phyloP scores from a whole-genome alignment of 2,329 filamentous ascomycete genomes.

The Onygenales sp. region DNA sequence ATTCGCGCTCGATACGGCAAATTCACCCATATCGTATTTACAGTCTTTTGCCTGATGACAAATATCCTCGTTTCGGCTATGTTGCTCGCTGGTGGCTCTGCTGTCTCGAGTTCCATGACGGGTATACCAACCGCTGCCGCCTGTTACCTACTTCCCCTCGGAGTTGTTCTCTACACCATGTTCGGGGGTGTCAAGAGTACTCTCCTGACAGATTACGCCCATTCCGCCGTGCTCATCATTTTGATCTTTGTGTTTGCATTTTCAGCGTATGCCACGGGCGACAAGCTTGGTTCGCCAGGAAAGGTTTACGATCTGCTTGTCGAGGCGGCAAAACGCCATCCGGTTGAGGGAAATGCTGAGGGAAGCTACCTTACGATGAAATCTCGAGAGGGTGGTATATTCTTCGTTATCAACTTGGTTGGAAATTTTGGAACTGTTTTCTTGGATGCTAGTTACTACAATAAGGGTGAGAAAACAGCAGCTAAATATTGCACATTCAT shows the following conservation, averaged over 20 bases:
- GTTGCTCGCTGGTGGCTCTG: constrained; percentile 74
- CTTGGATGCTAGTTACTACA: constrained; percentile 79
- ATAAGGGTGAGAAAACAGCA: constrained; percentile 45
- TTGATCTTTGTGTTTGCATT: constrained; percentile 82
- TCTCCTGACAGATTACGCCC: constrained; percentile 76
- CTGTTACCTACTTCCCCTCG: constrained; percentile 72
- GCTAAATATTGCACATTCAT: too few species aligned
- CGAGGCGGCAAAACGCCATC: constrained; percentile 57
- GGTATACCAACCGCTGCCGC: constrained; percentile 70
- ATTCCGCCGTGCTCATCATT: constrained; percentile 64
- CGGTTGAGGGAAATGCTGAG: constrained; percentile 67
- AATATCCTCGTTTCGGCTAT: constrained; percentile 84
- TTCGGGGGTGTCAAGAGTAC: constrained; percentile 74
- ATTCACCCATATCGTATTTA: constrained; percentile 65
- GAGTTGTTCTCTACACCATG: constrained; percentile 71
- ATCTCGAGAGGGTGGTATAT: constrained; percentile 70
- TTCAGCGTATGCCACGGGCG: constrained; percentile 67
- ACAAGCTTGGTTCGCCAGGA: constrained; percentile 61
- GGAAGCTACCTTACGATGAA: constrained; percentile 84
- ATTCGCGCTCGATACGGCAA: constrained; percentile 72
- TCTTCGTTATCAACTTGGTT: constrained; percentile 85
- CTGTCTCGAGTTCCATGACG: constrained; percentile 61
- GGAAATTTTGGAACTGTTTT: constrained; percentile 70
- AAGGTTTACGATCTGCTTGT: constrained; percentile 71
- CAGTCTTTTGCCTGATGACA: constrained; percentile 72